Evolutionary conservation across 768 basidiomycete species (phyloP), one percentile per base, ranked within the genome.

Genomic region (Pseudohyphozyma bogoriensis): DNA sequence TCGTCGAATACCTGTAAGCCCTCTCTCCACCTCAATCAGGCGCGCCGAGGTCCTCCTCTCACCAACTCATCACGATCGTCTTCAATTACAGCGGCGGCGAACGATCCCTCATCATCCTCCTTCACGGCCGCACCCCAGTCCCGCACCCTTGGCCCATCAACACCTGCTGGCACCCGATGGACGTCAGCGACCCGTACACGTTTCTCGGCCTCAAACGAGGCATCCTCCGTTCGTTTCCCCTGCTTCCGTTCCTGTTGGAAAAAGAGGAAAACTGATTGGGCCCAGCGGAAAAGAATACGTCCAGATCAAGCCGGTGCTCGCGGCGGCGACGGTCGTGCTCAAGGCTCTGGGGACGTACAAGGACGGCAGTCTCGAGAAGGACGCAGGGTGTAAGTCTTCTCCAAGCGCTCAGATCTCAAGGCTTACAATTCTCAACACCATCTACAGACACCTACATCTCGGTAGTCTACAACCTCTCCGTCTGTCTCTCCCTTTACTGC

Each of bases 121-220:
- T 97, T 0, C 90, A 96, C 65, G 93, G 93, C 0, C 81, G 95
- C 36, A 85, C 84, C 2, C 90, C 95, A 0, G 89, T 90, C 70
- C 80, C 79, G 24, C 87, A 91, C 32, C 81, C 89, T 8, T 92
- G 90, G 67, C 95, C 95, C 5, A 78, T 87, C 62, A 87, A 77
- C 67, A 73, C 91, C n/a, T 86, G 90, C 74, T 82, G 83, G 68
- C 78, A 78, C 33, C 91, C 92, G 66, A 82, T 96, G 36, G 95
- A 99, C 72, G 82, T 87, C 56, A 90, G 87, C 70, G 95, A 99
- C 73, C 95, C 95, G 5, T 85, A 92, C 73, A 89, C 86, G 3
- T 89, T 95, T 72, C 78, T 99, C 1, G 92, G 86, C 66, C 78
- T 99, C 28, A 97, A 96, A 73, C 82, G 95, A 26, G 95, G 95